These are phyloP conservation scores for Diaporthe vexans DNA, from an alignment of 2,329 filamentous ascomycete genomes.

Conservation along the genomic window DNA sequence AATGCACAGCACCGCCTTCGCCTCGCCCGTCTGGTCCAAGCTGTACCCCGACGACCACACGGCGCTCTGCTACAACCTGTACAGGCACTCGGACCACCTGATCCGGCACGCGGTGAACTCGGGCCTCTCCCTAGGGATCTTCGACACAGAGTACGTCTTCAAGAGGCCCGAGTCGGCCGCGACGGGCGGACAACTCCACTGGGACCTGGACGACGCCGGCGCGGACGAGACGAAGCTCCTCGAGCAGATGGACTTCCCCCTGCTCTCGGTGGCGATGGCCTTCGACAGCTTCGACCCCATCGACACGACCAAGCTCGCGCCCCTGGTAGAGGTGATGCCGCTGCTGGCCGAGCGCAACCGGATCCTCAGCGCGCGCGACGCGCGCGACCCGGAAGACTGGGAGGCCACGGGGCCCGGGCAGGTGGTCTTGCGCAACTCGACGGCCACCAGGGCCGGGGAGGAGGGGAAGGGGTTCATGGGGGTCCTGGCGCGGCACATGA, in stretches of 20 bases:
- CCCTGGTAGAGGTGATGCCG: background rate
- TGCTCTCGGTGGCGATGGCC: conserved; percentile 48
- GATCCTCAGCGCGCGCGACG: conserved; percentile 40
- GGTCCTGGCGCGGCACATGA: conserved; percentile 44
- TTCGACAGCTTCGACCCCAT: conserved; percentile 45
- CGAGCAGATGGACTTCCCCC: conserved; percentile 51
- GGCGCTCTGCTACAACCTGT: conserved; percentile 39
- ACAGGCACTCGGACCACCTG: conserved; percentile 35
- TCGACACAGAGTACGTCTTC: conserved; percentile 47
- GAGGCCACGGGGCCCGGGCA: conserved; percentile 46
- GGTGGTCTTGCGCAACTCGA: conserved; percentile 47
- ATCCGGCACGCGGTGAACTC: conserved; percentile 42
- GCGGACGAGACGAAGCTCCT: conserved; percentile 43
- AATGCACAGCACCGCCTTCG: conserved; percentile 46
- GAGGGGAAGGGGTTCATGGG: conserved; percentile 48
- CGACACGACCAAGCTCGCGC: conserved; percentile 38
- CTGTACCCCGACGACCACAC: conserved; percentile 43
- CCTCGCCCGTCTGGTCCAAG: conserved; percentile 44
- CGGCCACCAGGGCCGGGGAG: conserved; percentile 46
- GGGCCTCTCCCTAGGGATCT: conserved; percentile 44
- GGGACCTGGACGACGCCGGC: conserved; percentile 42
- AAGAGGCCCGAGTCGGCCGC: conserved; percentile 43
- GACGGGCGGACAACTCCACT: conserved; percentile 47
- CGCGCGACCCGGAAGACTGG: conserved; percentile 46
- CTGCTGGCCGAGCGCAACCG: background rate